Conservation (phyloP, 2,329 filamentous ascomycete species). For the Ceratocystis cacaofunesta region DNA sequence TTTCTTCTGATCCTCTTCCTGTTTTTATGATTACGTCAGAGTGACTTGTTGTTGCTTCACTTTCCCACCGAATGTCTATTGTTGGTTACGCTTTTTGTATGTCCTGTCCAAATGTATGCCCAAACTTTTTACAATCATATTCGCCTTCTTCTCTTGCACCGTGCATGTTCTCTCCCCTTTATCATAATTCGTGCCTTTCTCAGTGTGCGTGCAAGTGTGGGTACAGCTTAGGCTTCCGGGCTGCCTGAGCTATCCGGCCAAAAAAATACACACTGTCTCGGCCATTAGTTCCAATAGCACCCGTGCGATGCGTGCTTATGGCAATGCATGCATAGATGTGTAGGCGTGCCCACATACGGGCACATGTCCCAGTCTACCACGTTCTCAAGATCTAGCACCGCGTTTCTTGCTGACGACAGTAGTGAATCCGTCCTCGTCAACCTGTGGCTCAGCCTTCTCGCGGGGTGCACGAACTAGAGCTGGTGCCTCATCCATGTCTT, state of each 20-base stretch:
- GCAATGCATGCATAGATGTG: background rate
- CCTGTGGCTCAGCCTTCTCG: slow-evolving; percentile 52
- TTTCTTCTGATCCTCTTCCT: background rate
- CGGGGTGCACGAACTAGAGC: slow-evolving; percentile 40
- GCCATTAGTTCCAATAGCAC: background rate
- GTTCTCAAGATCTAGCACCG: background rate
- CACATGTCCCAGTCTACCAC: background rate
- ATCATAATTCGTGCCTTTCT: background rate
- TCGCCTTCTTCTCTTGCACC: background rate
- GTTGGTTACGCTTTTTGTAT: slow-evolving; percentile 12
- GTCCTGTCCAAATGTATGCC: background rate
- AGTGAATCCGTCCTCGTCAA: slow-evolving; percentile 72
- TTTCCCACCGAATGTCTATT: background rate
- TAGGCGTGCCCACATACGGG: background rate
- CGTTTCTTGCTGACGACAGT: slow-evolving; percentile 54
- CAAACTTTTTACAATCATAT: background rate
- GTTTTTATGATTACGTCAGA: background rate
- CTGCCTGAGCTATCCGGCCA: no score
- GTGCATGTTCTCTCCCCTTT: background rate
- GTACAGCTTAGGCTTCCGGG: no score
- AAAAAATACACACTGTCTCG: no score
- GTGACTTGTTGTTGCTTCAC: background rate
- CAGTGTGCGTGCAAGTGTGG: background rate
- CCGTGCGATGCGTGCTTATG: background rate
- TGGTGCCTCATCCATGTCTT: slow-evolving; percentile 56